These are phyloP conservation scores for Lepidium africanum DNA, from an alignment of 345 rosid genomes.

Conservation along the genomic window DNA sequence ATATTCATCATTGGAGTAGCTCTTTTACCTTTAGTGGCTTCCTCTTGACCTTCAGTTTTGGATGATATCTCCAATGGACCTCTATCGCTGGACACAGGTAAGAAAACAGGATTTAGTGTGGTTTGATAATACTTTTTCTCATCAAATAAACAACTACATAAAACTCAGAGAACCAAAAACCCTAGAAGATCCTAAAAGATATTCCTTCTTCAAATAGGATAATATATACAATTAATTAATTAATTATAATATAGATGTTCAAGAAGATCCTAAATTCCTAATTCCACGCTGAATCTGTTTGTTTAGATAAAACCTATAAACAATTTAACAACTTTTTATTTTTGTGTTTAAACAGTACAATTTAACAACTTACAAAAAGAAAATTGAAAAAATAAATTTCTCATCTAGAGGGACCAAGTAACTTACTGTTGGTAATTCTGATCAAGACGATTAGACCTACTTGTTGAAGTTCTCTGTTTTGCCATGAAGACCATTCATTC, in stretches of 20 bases:
- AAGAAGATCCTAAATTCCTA: neutral
- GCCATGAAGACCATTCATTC: neutral
- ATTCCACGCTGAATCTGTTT: neutral
- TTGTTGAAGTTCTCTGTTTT: neutral
- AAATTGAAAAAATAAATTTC: neutral
- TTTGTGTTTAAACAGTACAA: too few species aligned
- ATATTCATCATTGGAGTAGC: neutral
- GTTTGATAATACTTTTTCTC: too few species aligned
- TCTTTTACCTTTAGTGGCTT: too few species aligned
- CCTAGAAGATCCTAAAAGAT: too few species aligned
- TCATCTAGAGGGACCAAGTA: neutral
- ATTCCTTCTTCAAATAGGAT: neutral
- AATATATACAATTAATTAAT: neutral
- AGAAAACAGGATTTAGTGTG: neutral
- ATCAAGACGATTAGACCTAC: neutral
- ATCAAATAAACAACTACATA: too few species aligned
- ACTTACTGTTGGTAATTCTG: slow-evolving; percentile 2
- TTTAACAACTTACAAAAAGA: neutral
- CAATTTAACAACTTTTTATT: neutral
- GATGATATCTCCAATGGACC: too few species aligned
- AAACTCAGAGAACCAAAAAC: too few species aligned
- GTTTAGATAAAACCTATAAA: neutral
- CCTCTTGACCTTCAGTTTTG: too few species aligned
- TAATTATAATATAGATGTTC: too few species aligned
- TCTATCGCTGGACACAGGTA: neutral